Evolutionary conservation across 1,139 yeast genomes (phyloP).

Genomic region (Candida buenavistaensis): DNA sequence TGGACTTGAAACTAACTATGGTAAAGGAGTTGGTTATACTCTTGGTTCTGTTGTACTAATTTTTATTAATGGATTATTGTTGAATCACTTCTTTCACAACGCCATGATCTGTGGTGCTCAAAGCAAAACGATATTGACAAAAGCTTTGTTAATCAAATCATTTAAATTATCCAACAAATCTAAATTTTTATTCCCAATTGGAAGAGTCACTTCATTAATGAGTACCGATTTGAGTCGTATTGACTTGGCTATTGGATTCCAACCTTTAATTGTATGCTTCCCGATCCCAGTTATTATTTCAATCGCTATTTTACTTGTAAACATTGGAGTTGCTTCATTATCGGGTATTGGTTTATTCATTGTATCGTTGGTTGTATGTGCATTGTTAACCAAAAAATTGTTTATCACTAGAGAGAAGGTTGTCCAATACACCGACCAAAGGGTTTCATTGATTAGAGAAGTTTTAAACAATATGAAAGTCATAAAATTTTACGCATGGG

Average conservation of each 20-base stretch:
- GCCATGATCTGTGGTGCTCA: slow-evolving; percentile 53
- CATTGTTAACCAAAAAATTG: slow-evolving; percentile 34
- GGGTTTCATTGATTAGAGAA: slow-evolving; percentile 48
- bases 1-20: slow-evolving; percentile 34
- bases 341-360: slow-evolving; percentile 46
- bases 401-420: slow-evolving; percentile 39
- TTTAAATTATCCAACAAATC: slow-evolving; percentile 38
- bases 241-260: slow-evolving; percentile 49
- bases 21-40: slow-evolving; percentile 44
- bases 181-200: slow-evolving; percentile 37
- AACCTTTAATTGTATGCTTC: slow-evolving; percentile 45
- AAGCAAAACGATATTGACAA: slow-evolving; percentile 41
- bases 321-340: slow-evolving; percentile 43
- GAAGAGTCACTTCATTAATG: slow-evolving; percentile 45
- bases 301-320: slow-evolving; percentile 32
- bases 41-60: slow-evolving; percentile 41
- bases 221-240: slow-evolving; percentile 48
- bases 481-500: slow-evolving; percentile 52
- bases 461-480: slow-evolving; percentile 42
- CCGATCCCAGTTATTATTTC: slow-evolving; percentile 48
- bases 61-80: slow-evolving; percentile 40
- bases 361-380: slow-evolving; percentile 40
- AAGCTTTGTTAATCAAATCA: slow-evolving; percentile 38
- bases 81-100: slow-evolving; percentile 45
- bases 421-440: slow-evolving; percentile 41